Evolutionary conservation across 2,329 filamentous ascomycete species (phyloP), one percentile per base, ranked within the genome.

Genomic region (Sarocladium brachiariae): DNA sequence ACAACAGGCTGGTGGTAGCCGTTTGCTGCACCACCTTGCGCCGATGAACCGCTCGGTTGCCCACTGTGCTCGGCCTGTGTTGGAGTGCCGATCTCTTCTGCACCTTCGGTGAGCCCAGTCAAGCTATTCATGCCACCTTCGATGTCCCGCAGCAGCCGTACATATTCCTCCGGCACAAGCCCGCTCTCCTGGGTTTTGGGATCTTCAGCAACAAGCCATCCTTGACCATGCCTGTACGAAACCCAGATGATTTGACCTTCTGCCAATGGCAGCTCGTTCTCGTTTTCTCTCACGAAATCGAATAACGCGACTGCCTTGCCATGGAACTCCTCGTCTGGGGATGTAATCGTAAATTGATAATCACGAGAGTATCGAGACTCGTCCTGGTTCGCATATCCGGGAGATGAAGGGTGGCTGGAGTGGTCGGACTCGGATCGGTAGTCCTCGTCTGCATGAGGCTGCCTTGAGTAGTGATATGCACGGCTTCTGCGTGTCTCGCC

Each of bases 241-340:
- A 99, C 91, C 74, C 93, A 87, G 51, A 99, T 96, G 52, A 96
- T 89, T 63, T 99, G 93, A 5, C 93, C 93, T 69, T 99, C 93
- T 1, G 89, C 84, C 43, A 99, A 73, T 3, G 90, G 89, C 52
- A 99, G 73, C 67, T 99, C 93, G 63, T 97, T 99, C 65, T 96
- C 90, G 65, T 97, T 96, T 67, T 97, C 92, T 27, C 91, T 81
- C 59, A 84, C 84, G 69, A 99, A 99, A 64, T 96, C 91, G 64
- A 96, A 99, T 19, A 99, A 75, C 6, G 93, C 93, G 24, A 99
- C 89, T 10, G 90, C 91, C 65, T 95, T 96, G 46, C 93, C 93
- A 63, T 96, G 91, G 81, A 96, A 96, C 66, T 97, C 90, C 69
- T 97, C 92, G 65, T 97, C 93, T 4, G 91, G 90, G 13, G 89